These are phyloP conservation scores for Rhizopogon salebrosus DNA, from an alignment of 768 basidiomycete genomes.

Conservation along the genomic window DNA sequence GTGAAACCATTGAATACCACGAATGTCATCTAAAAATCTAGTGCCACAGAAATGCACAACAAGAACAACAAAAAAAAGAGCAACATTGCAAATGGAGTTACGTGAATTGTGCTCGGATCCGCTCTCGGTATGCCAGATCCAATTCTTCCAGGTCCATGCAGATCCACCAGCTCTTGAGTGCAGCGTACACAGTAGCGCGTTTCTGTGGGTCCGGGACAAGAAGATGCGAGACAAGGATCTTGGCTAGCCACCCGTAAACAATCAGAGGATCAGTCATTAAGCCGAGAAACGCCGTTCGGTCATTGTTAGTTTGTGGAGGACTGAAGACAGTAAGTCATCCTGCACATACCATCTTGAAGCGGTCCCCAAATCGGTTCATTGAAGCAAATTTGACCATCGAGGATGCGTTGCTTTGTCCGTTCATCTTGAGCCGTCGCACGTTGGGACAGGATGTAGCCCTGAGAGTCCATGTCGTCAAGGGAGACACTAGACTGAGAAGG, in stretches of 20 bases:
- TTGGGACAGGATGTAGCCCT: slow-evolving; percentile 15
- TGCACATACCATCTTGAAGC: slow-evolving; percentile 51
- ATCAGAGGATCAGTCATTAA: neutral
- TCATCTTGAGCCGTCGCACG: slow-evolving; percentile 45
- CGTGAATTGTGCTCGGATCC: slow-evolving; percentile 30
- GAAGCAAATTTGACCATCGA: slow-evolving; percentile 58
- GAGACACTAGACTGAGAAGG: slow-evolving; percentile 45
- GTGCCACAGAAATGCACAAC: neutral
- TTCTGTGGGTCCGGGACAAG: slow-evolving; percentile 51
- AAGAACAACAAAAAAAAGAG: neutral
- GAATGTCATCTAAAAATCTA: slow-evolving; percentile 3
- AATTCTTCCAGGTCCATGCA: slow-evolving; percentile 54
- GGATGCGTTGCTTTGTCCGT: slow-evolving; percentile 63
- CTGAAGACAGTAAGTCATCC: neutral
- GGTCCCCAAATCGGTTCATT: slow-evolving; percentile 47
- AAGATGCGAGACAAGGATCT: slow-evolving; percentile 51
- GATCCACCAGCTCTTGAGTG: slow-evolving; percentile 67
- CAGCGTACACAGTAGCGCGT: slow-evolving; percentile 60
- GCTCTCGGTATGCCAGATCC: slow-evolving; percentile 52
- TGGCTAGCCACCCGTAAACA: slow-evolving; percentile 37
- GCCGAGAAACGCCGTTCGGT: neutral
- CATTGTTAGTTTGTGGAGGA: neutral
- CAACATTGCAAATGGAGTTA: neutral
- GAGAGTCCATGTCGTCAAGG: slow-evolving; percentile 24
- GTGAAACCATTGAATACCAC: neutral